Base-by-base conservation (phyloP, 352 stramenopile species). In the Pythium pectinolyticum region DNA sequence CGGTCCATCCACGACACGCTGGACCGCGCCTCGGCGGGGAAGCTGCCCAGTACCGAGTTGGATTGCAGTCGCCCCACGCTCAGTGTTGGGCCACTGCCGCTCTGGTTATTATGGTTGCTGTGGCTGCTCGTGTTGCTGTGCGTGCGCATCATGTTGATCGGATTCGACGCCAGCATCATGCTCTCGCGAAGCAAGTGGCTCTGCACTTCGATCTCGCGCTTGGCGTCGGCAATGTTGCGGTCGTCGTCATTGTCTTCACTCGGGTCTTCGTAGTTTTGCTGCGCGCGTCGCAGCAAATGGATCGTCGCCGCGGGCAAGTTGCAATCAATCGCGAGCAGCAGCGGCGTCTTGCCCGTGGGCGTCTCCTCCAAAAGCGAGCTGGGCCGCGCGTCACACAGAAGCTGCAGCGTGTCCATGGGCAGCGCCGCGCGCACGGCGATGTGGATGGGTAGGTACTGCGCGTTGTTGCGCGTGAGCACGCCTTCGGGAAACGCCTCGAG, bases 381-480 rank as follows among this genome's bases (percentile, higher is more conserved):
- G 4, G 85, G 83, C 3, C 82, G 75, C 20, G 82, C 82, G 20
- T 89, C 63, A 25, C 82, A 90, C 12, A 94, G 60, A 27, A 92
- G 24, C 19, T 69, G 66, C 9, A 94, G 67, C 7, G 81, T 87
- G 5, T 84, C 78, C 17, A 73, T 43, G 3, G 75, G 63, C 2
- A 78, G 73, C 7, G 74, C 74, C 8, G 85, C 80, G 20, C 86
- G 84, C 28, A 94, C 82, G 1, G 85, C 85, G 62, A 94, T 89
- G 61, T 94, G 85, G n/a, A 94, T 72, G 1, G 85, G 85, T 62
- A 94, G 56, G 53, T 89, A 90, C 69, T 92, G 83, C 10, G 85
- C 84, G 45, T 92, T 89, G 72, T 94, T 94, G 56, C 80, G 84
- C 46, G 80, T 89, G 51, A 94, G 72, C 39, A 89, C 82, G 14